Conservation (phyloP, 805 yeast species). For the Zygoascus ofunaensis region DNA sequence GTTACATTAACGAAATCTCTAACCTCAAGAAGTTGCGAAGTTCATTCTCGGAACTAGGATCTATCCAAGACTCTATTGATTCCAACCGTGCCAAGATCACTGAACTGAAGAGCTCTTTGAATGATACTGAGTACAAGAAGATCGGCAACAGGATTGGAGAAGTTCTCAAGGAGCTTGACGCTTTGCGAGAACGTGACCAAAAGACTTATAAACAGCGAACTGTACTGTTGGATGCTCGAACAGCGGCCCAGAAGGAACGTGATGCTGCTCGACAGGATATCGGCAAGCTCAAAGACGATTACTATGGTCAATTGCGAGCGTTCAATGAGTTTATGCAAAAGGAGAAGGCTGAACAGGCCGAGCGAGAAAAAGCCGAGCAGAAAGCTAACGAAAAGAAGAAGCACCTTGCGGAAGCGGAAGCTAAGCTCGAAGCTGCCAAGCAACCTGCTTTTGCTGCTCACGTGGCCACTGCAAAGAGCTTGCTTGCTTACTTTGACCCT, state of each 20-base stretch:
- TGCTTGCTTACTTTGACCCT: constrained; percentile 72
- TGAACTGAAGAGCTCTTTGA: constrained; percentile 61
- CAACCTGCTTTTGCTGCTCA: constrained; percentile 79
- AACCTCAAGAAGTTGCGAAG: constrained; percentile 70
- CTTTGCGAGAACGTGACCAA: constrained; percentile 51
- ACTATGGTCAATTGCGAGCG: constrained; percentile 63
- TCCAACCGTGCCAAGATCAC: constrained; percentile 65
- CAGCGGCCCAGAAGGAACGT: constrained; percentile 54
- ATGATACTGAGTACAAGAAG: constrained; percentile 49
- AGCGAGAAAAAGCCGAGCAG: constrained; percentile 56
- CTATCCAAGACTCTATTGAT: constrained; percentile 71
- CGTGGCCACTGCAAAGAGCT: constrained; percentile 62
- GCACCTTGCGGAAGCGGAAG: constrained; percentile 56
- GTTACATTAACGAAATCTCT: constrained; percentile 74
- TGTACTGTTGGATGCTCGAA: constrained; percentile 53
- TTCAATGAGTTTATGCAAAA: constrained; percentile 60
- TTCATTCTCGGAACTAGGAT: constrained; percentile 65
- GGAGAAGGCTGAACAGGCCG: constrained; percentile 59
- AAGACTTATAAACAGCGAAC: constrained; percentile 58
- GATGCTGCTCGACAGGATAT: constrained; percentile 60
- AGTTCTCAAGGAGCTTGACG: constrained; percentile 57
- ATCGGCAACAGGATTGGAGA: constrained; percentile 59
- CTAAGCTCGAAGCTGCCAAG: constrained; percentile 59
- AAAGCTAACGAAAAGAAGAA: constrained; percentile 42
- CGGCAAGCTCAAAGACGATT: constrained; percentile 61